Conservation (phyloP, 2,329 filamentous ascomycete genomes). For the Biscogniauxia mediterranea region DNA sequence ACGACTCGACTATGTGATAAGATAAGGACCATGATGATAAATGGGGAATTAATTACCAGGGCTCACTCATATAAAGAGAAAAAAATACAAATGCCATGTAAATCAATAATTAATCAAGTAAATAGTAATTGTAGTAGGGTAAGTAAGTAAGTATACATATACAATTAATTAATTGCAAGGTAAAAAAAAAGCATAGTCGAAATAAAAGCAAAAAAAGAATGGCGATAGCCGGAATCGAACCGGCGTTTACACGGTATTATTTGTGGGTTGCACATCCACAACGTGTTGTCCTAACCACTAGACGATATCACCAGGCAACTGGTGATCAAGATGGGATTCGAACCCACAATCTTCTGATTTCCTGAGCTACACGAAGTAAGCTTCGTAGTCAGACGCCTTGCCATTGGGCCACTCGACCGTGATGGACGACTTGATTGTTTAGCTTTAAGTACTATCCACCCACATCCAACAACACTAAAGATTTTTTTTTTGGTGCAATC, state of each 20-base stretch:
- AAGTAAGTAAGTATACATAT: too few relatives aligned
- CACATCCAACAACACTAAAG: too few relatives aligned
- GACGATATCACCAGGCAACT: neutral
- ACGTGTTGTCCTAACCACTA: neutral
- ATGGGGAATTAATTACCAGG: too few relatives aligned
- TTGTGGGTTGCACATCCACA: neutral
- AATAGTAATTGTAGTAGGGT: too few relatives aligned
- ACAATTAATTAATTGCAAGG: too few relatives aligned
- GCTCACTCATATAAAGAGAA: too few relatives aligned
- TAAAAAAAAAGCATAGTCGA: too few relatives aligned
- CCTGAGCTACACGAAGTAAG: neutral
- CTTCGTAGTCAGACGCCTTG: constrained; percentile 44
- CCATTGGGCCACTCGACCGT: constrained; percentile 34
- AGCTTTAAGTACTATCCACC: too few relatives aligned
- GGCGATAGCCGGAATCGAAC: neutral
- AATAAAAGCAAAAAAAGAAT: neutral
- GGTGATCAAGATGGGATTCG: neutral
- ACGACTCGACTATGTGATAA: too few relatives aligned
- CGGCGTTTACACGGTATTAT: neutral
- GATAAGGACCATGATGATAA: too few relatives aligned
- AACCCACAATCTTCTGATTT: neutral
- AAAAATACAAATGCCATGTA: too few relatives aligned
- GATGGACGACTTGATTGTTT: neutral
- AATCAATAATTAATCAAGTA: too few relatives aligned
- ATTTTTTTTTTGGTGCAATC: neutral